phyloP scores from a whole-genome alignment of 73 alveolate species.

The Stentor roeselii region DNA sequence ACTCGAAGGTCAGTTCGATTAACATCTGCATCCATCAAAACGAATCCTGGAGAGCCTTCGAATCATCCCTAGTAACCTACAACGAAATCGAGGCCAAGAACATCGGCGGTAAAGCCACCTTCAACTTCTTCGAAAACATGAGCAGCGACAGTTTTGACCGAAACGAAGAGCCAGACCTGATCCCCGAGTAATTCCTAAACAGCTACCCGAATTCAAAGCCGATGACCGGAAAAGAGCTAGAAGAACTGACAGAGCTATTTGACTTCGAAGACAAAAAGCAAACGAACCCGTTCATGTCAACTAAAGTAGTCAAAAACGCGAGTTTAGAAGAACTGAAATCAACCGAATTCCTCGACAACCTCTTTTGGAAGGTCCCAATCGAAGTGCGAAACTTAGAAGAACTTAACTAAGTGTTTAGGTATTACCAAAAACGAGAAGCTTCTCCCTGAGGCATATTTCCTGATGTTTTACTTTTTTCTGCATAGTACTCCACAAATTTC shows the following conservation, averaged over 20 bases:
- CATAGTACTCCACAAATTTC: no score
- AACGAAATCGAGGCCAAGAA: background rate
- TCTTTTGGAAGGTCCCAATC: background rate
- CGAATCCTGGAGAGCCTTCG: background rate
- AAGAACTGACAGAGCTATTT: constrained; percentile 9
- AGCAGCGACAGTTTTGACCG: background rate
- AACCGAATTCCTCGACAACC: background rate
- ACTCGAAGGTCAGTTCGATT: background rate
- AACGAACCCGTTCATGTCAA: background rate
- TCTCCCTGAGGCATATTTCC: no score
- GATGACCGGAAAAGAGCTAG: constrained; percentile 23
- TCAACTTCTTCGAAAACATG: background rate
- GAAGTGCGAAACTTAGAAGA: background rate
- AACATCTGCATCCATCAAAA: no score
- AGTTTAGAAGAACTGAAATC: background rate
- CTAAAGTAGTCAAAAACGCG: background rate
- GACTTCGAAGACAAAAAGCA: background rate
- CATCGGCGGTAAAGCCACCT: background rate
- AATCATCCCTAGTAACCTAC: background rate
- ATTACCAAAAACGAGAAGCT: no score
- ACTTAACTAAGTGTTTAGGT: no score
- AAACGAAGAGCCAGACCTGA: background rate
- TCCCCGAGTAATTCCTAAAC: background rate
- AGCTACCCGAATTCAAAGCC: background rate
- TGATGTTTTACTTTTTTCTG: no score